Evolutionary conservation across 495 filamentous ascomycete species (phyloP).

Genomic region (Oleoguttula mirabilis): DNA sequence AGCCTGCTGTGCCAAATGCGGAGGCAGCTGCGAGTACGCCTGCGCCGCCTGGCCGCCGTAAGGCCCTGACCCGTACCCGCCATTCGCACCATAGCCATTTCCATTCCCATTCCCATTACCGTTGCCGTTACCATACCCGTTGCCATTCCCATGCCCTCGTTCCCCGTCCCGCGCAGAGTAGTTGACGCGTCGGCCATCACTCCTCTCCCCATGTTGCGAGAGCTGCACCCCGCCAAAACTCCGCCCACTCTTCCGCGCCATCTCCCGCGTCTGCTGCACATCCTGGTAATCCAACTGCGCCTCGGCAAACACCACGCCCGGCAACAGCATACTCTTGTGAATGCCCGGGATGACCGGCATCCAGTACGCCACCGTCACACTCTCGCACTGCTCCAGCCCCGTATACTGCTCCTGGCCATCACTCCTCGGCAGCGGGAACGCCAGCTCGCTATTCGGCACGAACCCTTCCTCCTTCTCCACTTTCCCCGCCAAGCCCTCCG

Average conservation of each 20-base stretch:
- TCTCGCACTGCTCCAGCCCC: conserved; percentile 58
- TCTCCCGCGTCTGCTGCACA: conserved; percentile 52
- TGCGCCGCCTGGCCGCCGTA: not conserved
- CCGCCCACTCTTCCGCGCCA: conserved; percentile 47
- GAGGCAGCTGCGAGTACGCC: conserved; percentile 12
- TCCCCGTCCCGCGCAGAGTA: conserved; percentile 8
- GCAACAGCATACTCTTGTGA: conserved; percentile 91
- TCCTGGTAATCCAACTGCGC: conserved; percentile 63
- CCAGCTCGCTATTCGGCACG: conserved; percentile 58
- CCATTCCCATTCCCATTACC: conserved; percentile 6
- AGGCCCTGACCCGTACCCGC: conserved; percentile 10
- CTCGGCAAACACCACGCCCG: conserved; percentile 59
- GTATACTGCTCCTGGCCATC: conserved; percentile 46
- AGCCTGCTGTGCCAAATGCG: conserved; percentile 17
- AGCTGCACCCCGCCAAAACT: conserved; percentile 53
- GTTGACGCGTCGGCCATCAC: conserved; percentile 19
- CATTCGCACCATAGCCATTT: conserved; percentile 13
- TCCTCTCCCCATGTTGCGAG: conserved; percentile 10
- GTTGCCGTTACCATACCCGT: not conserved
- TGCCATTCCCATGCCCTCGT: not conserved
- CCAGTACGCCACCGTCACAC: conserved; percentile 62
- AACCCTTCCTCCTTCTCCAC: conserved; percentile 71
- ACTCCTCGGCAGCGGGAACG: conserved; percentile 52
- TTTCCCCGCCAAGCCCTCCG: conserved; percentile 65
- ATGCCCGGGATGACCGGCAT: conserved; percentile 56